A percentile compares a stretch with the other conserved stretches of the same genome.
Conservation (phyloP, 192 early-diverging fungal genomes). For the Backusella westeae region DNA sequence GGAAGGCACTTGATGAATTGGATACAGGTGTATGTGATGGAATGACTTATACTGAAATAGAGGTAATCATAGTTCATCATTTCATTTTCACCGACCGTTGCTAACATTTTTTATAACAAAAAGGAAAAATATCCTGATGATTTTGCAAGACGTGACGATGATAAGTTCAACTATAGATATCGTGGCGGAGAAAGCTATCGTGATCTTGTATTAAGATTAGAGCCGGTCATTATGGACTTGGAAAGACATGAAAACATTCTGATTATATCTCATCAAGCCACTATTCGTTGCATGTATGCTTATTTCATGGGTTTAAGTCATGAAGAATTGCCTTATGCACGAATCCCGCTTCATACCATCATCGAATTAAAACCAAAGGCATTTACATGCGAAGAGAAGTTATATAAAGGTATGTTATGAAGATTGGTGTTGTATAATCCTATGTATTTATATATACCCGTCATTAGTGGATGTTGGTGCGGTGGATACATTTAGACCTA, state of each 20-base stretch:
- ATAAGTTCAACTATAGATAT: constrained; percentile 93
- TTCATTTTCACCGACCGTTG: no score
- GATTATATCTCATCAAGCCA: constrained; percentile 96
- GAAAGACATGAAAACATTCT: constrained; percentile 93
- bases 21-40: constrained; percentile 98
- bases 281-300: constrained; percentile 94
- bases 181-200: constrained; percentile 86
- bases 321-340: constrained; percentile 94
- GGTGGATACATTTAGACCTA: constrained; percentile 91
- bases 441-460: neutral
- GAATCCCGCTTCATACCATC: constrained; percentile 95
- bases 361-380: constrained; percentile 95
- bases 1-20: constrained; percentile 97
- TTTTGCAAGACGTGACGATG: constrained; percentile 86
- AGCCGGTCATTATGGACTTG: constrained; percentile 98
- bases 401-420: constrained; percentile 56
- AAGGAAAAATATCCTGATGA: constrained; percentile 79
- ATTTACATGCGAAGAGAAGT: constrained; percentile 89
- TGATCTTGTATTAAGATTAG: constrained; percentile 90
- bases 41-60: constrained; percentile 97
- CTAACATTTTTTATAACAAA: no score
- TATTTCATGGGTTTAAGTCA: constrained; percentile 93
- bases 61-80: constrained; percentile 28
- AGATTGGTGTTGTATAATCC: neutral
- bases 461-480: constrained; percentile 83